Evolutionary conservation across 176 grass and related monocot species (phyloP).

Genomic region (Triticum turgidum): DNA sequence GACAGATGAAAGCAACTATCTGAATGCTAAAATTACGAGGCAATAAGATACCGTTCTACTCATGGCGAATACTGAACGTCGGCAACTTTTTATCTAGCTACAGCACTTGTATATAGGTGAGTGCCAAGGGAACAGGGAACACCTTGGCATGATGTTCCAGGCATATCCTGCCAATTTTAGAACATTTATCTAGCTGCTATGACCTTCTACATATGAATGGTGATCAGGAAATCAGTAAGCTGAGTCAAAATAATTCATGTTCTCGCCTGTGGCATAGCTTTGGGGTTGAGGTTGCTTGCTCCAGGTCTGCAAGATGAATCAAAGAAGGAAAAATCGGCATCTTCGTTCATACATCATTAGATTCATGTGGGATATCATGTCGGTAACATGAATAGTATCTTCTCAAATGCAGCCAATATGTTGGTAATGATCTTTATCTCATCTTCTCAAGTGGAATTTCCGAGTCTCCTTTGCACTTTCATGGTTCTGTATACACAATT

Average conservation of each 20-base stretch:
- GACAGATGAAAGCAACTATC: no score
- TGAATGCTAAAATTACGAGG: no score
- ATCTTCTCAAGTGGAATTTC: constrained; percentile 39
- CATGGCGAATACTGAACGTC: no score
- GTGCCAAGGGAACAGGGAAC: background rate
- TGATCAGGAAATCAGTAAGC: background rate
- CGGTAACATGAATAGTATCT: constrained; percentile 8
- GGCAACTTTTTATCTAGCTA: background rate
- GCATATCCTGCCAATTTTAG: background rate
- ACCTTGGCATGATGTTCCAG: background rate
- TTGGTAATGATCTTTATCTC: constrained; percentile 65
- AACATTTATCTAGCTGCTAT: background rate
- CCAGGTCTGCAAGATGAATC: constrained; percentile 70
- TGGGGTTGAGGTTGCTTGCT: constrained; percentile 47
- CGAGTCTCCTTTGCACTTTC: constrained; percentile 36
- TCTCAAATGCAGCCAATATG: constrained; percentile 73
- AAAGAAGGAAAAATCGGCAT: background rate
- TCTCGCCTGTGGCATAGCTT: constrained; percentile 28
- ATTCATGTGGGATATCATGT: background rate
- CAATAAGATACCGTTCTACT: no score
- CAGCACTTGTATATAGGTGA: background rate
- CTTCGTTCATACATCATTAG: background rate
- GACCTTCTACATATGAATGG: background rate
- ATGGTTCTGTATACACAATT: constrained; percentile 40
- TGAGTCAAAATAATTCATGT: constrained; percentile 39